Conservation (phyloP, 257 asterid genomes). For the Henckelia pumila region DNA sequence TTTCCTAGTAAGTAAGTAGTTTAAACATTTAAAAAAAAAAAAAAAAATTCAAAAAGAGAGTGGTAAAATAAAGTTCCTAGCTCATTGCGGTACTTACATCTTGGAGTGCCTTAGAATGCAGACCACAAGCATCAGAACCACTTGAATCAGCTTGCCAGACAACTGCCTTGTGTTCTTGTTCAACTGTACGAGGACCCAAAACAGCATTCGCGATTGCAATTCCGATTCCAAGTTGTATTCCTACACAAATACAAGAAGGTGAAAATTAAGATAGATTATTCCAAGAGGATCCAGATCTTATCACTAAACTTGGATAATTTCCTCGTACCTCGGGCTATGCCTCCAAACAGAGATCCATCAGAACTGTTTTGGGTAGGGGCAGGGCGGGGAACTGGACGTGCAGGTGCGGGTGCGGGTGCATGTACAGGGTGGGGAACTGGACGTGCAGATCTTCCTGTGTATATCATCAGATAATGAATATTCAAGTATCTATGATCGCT, state of each 20-base stretch:
- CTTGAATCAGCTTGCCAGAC: conserved; percentile 43
- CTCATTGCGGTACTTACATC: conserved; percentile 62
- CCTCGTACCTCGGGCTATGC: conserved; percentile 62
- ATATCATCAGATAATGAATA: not conserved
- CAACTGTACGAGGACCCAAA: conserved; percentile 74
- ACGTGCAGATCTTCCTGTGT: conserved; percentile 82
- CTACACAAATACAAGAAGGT: conserved; percentile 19
- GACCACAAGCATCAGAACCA: conserved; percentile 53
- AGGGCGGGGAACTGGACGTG: conserved; percentile 70
- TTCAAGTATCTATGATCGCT: not conserved
- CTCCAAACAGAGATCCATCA: conserved; percentile 65
- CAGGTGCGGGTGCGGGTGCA: conserved; percentile 56
- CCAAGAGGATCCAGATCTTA: not conserved
- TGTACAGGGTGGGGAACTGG: conserved; percentile 71
- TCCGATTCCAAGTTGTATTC: conserved; percentile 74
- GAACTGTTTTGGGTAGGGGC: conserved; percentile 57
- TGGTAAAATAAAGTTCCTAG: not conserved
- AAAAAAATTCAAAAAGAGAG: not conserved
- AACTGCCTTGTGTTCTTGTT: conserved; percentile 70
- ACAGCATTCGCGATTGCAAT: conserved; percentile 71
- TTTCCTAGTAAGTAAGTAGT: too few species aligned
- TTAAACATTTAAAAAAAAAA: not conserved
- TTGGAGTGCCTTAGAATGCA: conserved; percentile 67
- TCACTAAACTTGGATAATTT: not conserved
- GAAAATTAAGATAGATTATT: not conserved